Conservation (phyloP, 441 rosid species). For the Erodium texanum region DNA sequence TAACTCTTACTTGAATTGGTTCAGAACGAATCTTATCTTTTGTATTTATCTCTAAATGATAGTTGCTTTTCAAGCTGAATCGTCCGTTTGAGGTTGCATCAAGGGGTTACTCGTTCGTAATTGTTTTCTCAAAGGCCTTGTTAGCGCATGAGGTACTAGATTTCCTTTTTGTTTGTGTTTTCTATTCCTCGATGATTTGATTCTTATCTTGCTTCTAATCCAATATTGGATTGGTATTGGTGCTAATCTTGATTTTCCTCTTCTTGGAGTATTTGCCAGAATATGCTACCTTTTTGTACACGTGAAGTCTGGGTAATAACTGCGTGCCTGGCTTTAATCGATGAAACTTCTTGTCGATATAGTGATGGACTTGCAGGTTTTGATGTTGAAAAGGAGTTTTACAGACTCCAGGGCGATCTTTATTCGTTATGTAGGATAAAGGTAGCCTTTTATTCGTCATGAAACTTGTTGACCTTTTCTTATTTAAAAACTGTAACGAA, state of each 20-base stretch:
- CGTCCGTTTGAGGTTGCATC: conserved; percentile 96
- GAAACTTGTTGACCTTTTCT: too few species aligned
- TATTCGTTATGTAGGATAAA: conserved; percentile 84
- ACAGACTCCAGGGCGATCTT: conserved; percentile 89
- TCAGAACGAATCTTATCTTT: conserved; percentile 1
- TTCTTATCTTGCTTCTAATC: conserved; percentile 7
- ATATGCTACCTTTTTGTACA: conserved; percentile 70
- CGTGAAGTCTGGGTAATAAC: conserved; percentile 97
- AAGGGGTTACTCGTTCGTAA: conserved; percentile 81
- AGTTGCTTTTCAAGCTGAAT: conserved; percentile 86
- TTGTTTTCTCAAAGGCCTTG: conserved; percentile 71
- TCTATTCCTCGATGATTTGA: background rate
- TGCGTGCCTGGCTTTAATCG: conserved; percentile 71
- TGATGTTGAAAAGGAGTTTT: conserved; percentile 89
- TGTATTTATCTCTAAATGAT: conserved; percentile 17
- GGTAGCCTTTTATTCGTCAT: conserved; percentile 46
- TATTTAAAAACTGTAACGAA: too few species aligned
- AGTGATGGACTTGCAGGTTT: conserved; percentile 51
- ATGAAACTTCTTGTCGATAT: conserved; percentile 64
- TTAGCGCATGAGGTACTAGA: conserved; percentile 65
- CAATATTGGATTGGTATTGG: conserved; percentile 13
- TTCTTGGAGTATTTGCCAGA: conserved; percentile 36
- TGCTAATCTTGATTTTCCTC: conserved; percentile 21
- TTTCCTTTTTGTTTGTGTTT: conserved; percentile 10
- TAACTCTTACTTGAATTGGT: too few species aligned